Evolutionary conservation across 2,329 filamentous ascomycete species (phyloP), one percentile per base, ranked within the genome.

Genomic region (Triangularia setosa): DNA sequence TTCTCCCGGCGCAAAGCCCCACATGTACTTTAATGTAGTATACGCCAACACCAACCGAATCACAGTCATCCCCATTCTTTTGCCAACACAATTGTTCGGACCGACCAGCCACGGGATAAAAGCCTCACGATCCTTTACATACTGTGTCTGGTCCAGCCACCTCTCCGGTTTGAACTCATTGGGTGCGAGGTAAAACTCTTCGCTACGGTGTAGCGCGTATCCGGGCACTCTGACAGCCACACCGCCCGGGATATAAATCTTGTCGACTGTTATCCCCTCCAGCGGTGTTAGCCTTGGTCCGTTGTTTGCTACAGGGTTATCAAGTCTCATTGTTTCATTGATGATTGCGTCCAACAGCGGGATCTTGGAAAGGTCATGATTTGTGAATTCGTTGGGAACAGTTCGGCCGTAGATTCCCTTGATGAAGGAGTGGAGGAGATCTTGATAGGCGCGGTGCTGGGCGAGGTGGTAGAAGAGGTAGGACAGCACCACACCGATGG

Each of bases 51-150:
- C 60, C 9, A 67, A 62, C 28, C 69, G 65, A 21, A 75, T 48
- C 61, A 77, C 75, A 71, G 77, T 75, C 40, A 78, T 65, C 0
- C 71, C 76, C 1, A 79, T 69, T 62, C 74, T 72, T 63, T 77
- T 77, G 1, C 77, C 77, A 1, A 74, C 73, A 48, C 77, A 78
- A 4, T 73, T 73, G 57, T 74, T 74, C 1, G 68, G 71, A 2
- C 73, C 74, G 16, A 60, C 65, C 0, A 68, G 68, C 61, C 75
- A 76, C 0, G 74, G 74, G 6, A 64, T 65, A 60, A 69, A 75
- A 1, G 68, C 70, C 2, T 61, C 23, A 7, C 53, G 40, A 48
- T 73, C 65, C 14, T 61, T 69, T 18, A 73, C 61, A 27, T 77
- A 59, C 16, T 75, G 72, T 0, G 72, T 69, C 35, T 66, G 68